Evolutionary conservation across 2,329 filamentous ascomycete species (phyloP).

Genomic region (Amylocarpus encephaloides): DNA sequence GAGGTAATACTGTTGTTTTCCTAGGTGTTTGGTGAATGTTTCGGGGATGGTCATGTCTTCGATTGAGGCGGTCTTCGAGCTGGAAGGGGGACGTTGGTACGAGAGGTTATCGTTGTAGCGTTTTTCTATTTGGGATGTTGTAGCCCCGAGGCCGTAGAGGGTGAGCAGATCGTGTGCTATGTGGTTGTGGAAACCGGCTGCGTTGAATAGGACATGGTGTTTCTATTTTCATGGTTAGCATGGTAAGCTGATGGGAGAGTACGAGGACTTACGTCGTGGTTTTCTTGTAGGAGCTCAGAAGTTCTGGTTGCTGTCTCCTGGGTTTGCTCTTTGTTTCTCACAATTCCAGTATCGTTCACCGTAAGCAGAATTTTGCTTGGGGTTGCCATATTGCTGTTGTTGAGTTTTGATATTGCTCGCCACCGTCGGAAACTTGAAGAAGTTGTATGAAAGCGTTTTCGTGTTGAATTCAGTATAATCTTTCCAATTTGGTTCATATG

Average conservation of each 20-base stretch:
- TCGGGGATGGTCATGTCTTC: conserved; percentile 42
- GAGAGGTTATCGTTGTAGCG: conserved; percentile 58
- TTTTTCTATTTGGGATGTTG: conserved; percentile 49
- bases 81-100: conserved; percentile 56
- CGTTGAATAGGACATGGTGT: conserved; percentile 78
- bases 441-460: not conserved
- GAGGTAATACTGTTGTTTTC: conserved; percentile 58
- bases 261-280: conserved; percentile 50
- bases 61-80: conserved; percentile 29
- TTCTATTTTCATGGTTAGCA: conserved; percentile 36
- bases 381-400: conserved; percentile 23
- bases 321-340: conserved; percentile 41
- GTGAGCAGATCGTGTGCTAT: conserved; percentile 72
- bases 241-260: conserved; percentile 3
- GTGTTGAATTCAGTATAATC: not conserved
- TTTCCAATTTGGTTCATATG: not conserved
- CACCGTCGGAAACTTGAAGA: conserved; percentile 14
- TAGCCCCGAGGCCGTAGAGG: conserved; percentile 68
- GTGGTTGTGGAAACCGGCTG: conserved; percentile 73
- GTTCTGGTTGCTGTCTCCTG: conserved; percentile 55
- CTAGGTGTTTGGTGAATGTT: conserved; percentile 53
- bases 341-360: conserved; percentile 45
- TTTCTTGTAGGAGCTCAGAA: conserved; percentile 66
- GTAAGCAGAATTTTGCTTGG: conserved; percentile 41
- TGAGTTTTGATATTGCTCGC: conserved; percentile 8